phyloP scores from a whole-genome alignment of 176 grass and related monocot genomes.

The Oryza glaberrima region DNA sequence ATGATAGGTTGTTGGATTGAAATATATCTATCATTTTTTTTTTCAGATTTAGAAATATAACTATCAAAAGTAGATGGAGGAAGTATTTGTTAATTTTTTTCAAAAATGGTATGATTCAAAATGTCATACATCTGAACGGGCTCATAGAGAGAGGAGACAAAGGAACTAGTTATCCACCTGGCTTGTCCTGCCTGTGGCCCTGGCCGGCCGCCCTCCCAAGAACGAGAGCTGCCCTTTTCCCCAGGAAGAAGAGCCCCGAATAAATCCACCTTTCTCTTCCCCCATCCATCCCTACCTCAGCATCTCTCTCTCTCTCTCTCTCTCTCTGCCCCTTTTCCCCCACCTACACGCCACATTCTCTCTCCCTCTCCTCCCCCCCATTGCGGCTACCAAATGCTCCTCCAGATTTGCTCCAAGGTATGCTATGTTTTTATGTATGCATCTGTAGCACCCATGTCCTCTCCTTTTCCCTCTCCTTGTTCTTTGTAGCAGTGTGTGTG shows the following conservation, averaged over 20 bases:
- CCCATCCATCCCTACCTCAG: not conserved
- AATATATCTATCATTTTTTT: no score
- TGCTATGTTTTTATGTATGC: not conserved
- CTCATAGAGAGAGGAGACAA: not conserved
- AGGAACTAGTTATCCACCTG: not conserved
- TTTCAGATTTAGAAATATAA: no score
- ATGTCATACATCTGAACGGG: no score
- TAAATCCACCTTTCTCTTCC: not conserved
- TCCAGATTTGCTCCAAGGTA: conserved; percentile 4
- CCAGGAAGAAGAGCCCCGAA: not conserved
- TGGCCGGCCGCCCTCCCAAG: not conserved
- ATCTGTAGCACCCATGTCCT: not conserved
- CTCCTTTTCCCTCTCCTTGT: not conserved
- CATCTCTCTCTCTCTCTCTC: not conserved
- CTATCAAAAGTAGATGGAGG: no score
- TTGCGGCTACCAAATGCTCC: not conserved
- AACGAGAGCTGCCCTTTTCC: not conserved
- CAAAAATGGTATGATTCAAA: no score
- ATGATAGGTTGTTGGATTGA: no score
- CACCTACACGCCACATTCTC: not conserved
- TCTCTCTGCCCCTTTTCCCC: not conserved
- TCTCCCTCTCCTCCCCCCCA: not conserved
- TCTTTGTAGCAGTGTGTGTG: not conserved
- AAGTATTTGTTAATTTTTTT: no score
- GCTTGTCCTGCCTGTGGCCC: not conserved